Evolutionary conservation across 306 rosid species (phyloP), one percentile per base, ranked within the genome.

Genomic region (Rosa persica): DNA sequence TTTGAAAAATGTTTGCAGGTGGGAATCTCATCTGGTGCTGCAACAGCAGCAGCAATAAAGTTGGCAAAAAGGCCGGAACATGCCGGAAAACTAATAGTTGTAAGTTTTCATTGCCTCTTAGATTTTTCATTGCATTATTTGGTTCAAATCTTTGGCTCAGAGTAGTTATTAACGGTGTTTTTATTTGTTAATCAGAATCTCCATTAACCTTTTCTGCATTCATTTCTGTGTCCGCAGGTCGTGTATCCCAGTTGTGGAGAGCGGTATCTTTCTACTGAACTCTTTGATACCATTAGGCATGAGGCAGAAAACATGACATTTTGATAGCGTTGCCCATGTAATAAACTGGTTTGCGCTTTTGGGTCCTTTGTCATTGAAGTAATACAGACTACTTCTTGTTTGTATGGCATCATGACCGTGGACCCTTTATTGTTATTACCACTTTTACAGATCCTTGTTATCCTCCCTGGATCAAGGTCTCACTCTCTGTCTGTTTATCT

Each of bases 21-120:
- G 82, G 97, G 97, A 47, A 81, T 91, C 79, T 93, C 98, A 65
- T 93, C 98, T 5, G 93, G 98, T 65, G 97, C 95, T 20, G 93
- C 93, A 3, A 84, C 95, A 6, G 92, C 89, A 0, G 97, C 93
- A 39, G 93, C 91, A 40, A 79, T 93, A 16, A 86, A 83, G 80
- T 12, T 93, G 78, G 98, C 87, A 23, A 89, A 85, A 84, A 89
- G 83, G 83, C 89, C 82, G 12, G 97, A 91, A 84, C 82, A 86
- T 83, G 90, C 84, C 22, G 97, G 95, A 74, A 93, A 89, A 74
- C 95, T 93, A 54, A 89, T 90, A 73, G 91, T 83, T 76, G 94
- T 87, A 76, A 86, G 96, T 54, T 12, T 46, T 12, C 2, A 42
- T 67, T 82, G 9, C 51, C 30, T 3, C 36, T 30, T 30, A 12